These are phyloP conservation scores for Tinospora cordifolia DNA, from an alignment of 164 flowering plant species.

Conservation along the genomic window DNA sequence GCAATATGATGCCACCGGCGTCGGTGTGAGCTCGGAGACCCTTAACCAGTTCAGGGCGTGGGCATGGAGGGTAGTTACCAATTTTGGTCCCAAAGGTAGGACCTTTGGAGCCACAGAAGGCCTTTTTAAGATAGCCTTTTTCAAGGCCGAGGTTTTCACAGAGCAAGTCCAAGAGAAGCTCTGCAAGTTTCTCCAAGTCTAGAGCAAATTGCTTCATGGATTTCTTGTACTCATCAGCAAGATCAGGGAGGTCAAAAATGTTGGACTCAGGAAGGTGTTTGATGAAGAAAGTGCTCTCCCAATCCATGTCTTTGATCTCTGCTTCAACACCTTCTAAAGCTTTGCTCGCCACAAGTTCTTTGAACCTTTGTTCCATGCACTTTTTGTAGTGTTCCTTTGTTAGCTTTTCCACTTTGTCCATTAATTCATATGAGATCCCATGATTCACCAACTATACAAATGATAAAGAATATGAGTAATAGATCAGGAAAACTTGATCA, in stretches of 20 bases:
- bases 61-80: constrained; percentile 89
- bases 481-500: neutral
- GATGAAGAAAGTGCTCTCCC: constrained; percentile 84
- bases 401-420: constrained; percentile 74
- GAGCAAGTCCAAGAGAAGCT: constrained; percentile 58
- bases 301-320: constrained; percentile 57
- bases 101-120: constrained; percentile 61
- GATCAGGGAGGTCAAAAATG: constrained; percentile 72
- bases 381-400: constrained; percentile 77
- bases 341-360: constrained; percentile 58
- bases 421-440: constrained; percentile 53
- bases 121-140: constrained; percentile 72
- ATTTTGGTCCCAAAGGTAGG: constrained; percentile 90
- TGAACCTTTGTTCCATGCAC: constrained; percentile 72
- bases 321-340: constrained; percentile 49
- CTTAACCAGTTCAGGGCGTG: constrained; percentile 75
- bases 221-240: constrained; percentile 57
- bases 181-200: constrained; percentile 61
- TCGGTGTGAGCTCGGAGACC: constrained; percentile 94
- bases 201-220: constrained; percentile 75
- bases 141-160: constrained; percentile 85
- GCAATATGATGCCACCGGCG: constrained; percentile 82
- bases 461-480: neutral
- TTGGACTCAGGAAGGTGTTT: constrained; percentile 77
- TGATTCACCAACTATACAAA: constrained; percentile 59